Conservation (phyloP, 768 basidiomycete genomes). For the Lactarius sp. region DNA sequence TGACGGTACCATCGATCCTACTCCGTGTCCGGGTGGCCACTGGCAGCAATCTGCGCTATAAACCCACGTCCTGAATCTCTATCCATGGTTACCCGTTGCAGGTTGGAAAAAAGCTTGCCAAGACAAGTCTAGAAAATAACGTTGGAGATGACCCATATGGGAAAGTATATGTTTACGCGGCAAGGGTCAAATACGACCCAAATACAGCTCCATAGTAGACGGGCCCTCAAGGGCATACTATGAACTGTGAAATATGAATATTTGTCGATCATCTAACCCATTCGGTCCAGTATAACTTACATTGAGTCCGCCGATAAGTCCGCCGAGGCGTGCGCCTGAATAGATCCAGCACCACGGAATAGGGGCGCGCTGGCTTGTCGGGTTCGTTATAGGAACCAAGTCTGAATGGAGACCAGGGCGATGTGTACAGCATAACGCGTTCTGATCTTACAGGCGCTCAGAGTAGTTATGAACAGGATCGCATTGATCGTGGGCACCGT, state of each 20-base stretch:
- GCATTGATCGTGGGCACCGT: no score
- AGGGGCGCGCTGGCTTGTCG: no score
- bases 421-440: no score
- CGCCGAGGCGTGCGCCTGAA: no score
- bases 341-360: no score
- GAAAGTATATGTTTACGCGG: background rate
- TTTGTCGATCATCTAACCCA: background rate
- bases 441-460: background rate
- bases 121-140: background rate
- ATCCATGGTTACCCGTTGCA: conserved; percentile 4
- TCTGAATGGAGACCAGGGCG: no score
- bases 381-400: no score
- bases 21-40: background rate
- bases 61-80: background rate
- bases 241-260: background rate
- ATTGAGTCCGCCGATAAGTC: no score
- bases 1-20: background rate
- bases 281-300: background rate
- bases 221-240: background rate
- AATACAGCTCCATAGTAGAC: background rate
- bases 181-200: background rate
- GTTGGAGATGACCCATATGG: conserved; percentile 1
- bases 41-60: background rate
- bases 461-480: background rate
- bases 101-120: background rate